Percentiles rank a stretch among this genome's conserved stretches.
Evolutionary conservation across 495 filamentous ascomycete species (phyloP).

Genomic region (Amphirosellinia nigrospora): DNA sequence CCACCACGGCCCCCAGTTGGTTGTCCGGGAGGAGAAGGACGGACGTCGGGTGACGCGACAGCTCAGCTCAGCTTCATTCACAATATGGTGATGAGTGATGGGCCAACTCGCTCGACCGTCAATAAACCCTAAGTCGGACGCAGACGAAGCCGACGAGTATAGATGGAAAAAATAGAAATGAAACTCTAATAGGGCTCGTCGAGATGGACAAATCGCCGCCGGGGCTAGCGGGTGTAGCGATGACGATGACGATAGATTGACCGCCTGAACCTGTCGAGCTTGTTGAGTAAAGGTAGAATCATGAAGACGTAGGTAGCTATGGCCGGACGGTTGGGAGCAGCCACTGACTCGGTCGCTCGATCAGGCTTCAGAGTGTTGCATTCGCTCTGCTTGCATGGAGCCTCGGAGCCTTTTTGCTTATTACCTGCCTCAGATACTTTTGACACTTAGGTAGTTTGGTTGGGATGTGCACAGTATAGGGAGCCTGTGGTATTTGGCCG

Average conservation of each 20-base stretch:
- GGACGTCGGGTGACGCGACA: conserved; percentile 13
- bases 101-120: not conserved
- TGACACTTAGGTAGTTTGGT: too few relatives aligned
- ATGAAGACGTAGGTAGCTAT: conserved; percentile 29
- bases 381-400: conserved; percentile 15
- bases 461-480: too few relatives aligned
- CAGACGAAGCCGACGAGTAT: not conserved
- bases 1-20: not conserved
- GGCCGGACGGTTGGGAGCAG: conserved; percentile 6
- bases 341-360: conserved; percentile 13
- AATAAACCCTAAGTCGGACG: not conserved
- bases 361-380: conserved; percentile 7
- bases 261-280: conserved; percentile 12
- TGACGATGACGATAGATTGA: conserved; percentile 14
- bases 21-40: not conserved
- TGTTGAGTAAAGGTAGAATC: conserved; percentile 19
- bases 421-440: too few relatives aligned
- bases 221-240: not conserved
- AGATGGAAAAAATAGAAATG: not conserved
- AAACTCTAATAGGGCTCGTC: not conserved
- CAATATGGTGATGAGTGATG: not conserved
- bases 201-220: not conserved
- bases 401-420: conserved; percentile 7
- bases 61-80: conserved; percentile 23
- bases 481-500: conserved; percentile 16